Evolutionary conservation across 1,284 basidiomycete genomes (phyloP), one percentile per base, ranked within the genome.

Genomic region (Pisolithus thermaeus): DNA sequence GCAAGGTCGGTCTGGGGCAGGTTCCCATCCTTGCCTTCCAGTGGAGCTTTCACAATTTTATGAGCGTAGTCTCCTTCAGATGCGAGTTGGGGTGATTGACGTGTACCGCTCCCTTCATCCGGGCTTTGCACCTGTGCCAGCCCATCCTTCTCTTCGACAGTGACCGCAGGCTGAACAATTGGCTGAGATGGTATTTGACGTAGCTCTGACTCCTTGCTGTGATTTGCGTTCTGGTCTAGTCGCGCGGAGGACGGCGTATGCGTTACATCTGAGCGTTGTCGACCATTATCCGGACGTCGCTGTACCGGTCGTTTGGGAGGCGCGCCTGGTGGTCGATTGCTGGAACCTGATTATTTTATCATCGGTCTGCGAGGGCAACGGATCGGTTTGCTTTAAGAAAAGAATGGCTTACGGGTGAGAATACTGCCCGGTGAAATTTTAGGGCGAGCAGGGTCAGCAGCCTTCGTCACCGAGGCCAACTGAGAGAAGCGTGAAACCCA

Each of bases 1-100:
- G 55, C 52, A 22, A 66, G 22, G 46, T 67, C 51, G 30, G 66
- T 68, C 46, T 45, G 47, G 46, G 63, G 58, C 36, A 65, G 54
- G 54, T 62, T 58, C 27, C 4, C 11, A 28, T 28, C 32, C 32
- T 35, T 14, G 14, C 9, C n/a, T 14, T 27, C 23, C 39, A 12
- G 23, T 25, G 30, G 46, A 35, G 16, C 16, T 12, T 7, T 32
- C 20, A 20, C 16, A 7, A 27, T 6, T 35, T 20, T 27, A 16
- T 18, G 18, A 14, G 35, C 32, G 37, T 6, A 27, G 38, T 25
- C 23, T 11, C 3, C 12, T 8, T 42, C 40, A 18, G 32, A 22
- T 9, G 20, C 39, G 4, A n/a, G 39, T 36, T 44, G 52, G 27
- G 50, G 28, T 18, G 22, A 42, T 40, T 38, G 27, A 18, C 53